These are phyloP conservation scores for Annulohypoxylon moriforme DNA, from an alignment of 495 filamentous ascomycete genomes.

Conservation along the genomic window DNA sequence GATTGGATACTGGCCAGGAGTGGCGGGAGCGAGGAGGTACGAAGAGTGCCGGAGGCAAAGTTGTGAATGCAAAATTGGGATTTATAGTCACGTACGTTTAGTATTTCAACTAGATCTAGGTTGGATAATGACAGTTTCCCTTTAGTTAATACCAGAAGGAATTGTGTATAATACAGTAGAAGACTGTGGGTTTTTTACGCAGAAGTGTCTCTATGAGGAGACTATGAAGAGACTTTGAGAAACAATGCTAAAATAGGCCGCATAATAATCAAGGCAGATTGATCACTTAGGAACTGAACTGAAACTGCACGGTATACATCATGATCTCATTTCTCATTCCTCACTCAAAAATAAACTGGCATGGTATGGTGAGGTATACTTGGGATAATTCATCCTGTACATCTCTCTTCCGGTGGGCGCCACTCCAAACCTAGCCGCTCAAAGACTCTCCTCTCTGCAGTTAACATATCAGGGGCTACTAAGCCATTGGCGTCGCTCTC, in stretches of 20 bases:
- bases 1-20: constrained; percentile 75
- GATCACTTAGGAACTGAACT: not conserved
- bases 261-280: not conserved
- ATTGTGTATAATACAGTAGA: too few species aligned
- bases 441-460: constrained; percentile 85
- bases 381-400: constrained; percentile 67
- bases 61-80: constrained; percentile 4
- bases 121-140: too few species aligned
- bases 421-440: constrained; percentile 79
- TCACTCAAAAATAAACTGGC: too few species aligned
- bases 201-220: too few species aligned
- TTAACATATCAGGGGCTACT: constrained; percentile 66
- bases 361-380: too few species aligned
- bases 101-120: too few species aligned
- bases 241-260: not conserved
- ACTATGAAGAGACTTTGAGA: not conserved
- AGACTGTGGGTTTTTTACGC: too few species aligned
- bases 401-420: constrained; percentile 77
- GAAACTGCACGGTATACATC: not conserved
- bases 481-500: constrained; percentile 58
- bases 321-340: not conserved
- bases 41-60: constrained; percentile 22
- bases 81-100: too few species aligned
- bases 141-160: too few species aligned
- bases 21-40: constrained; percentile 4